Evolutionary conservation across 129 eudicot species (phyloP), one percentile per base, ranked within the genome.

Genomic region (Kitagawia praeruptora): DNA sequence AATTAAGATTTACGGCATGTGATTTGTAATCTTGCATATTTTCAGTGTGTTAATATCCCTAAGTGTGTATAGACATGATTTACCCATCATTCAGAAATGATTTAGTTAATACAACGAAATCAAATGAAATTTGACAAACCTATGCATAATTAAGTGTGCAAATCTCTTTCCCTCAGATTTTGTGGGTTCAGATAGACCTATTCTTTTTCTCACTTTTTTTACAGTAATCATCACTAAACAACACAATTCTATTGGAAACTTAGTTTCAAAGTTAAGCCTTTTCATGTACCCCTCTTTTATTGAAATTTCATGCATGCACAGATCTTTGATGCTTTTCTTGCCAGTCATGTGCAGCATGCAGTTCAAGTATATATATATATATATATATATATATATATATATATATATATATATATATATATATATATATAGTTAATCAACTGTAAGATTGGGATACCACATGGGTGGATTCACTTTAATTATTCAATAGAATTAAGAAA

Each of bases 141-240:
- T 41, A 49, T 74, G 84, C 85, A 73, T 58, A 12, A 44, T 8
- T 44, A 79, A 66, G 79, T 80, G 81, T 61, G 83, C 75, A 86
- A 61, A 80, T 87, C 86, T 85, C 85, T 85, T 83, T 87, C 86
- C 79, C 79, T 76, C 76, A 80, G 87, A 88, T 84, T 86, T 86
- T 88, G 94, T 85, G 86, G 92, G 88, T 85, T 85, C 87, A 87
- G 49, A 82, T 78, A 86, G 82, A 75, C 82, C 84, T 76, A 79
- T 27, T 28, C 9, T 82, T 82, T 85, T 21, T 54, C 19, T 23
- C 27, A 6, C 12, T 53, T 6, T 18, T 51, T 53, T 53, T 8
- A 58, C 15, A 1, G 82, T 76, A 74, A 84, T 77, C 77, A 83
- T 89, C 86, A 58, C 85, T 86, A 84, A 23, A 67, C 56, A 74